Evolutionary conservation across 306 rosid species (phyloP).

Genomic region (Dalbergia oliveri): DNA sequence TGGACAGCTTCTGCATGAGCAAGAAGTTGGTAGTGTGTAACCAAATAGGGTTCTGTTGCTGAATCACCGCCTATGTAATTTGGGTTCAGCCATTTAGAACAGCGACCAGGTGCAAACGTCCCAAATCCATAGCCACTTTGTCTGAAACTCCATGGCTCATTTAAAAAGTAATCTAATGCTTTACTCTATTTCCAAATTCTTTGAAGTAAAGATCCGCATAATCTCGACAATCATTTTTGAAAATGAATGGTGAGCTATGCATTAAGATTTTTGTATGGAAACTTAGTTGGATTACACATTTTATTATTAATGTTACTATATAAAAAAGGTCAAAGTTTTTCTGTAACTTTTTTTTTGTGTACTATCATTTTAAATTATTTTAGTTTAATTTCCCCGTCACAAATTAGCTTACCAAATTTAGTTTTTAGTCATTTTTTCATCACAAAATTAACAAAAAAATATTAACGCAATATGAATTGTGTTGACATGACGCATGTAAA

Average conservation of each 20-base stretch:
- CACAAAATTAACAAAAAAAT: too few relatives aligned
- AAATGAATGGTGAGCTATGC: background rate
- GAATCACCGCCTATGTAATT: constrained; percentile 66
- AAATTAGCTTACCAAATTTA: too few relatives aligned
- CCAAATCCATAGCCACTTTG: constrained; percentile 46
- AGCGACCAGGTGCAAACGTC: constrained; percentile 53
- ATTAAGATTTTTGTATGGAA: background rate
- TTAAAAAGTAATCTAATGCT: constrained; percentile 70
- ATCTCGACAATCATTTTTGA: constrained; percentile 56
- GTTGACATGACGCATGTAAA: too few relatives aligned
- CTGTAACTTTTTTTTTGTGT: too few relatives aligned
- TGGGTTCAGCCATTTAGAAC: constrained; percentile 55
- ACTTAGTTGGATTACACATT: too few relatives aligned
- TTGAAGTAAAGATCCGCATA: constrained; percentile 64
- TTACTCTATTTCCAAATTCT: constrained; percentile 71
- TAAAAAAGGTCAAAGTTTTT: too few relatives aligned
- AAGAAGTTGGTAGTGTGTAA: constrained; percentile 63
- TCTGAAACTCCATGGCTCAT: constrained; percentile 59
- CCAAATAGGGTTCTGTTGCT: constrained; percentile 66
- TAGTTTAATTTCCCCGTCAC: too few relatives aligned
- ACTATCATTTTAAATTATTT: too few relatives aligned
- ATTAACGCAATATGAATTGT: too few relatives aligned
- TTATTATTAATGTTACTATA: too few relatives aligned
- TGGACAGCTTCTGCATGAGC: constrained; percentile 68
- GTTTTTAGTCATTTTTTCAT: too few relatives aligned